phyloP scores from a whole-genome alignment of 768 basidiomycete genomes.

The Pilatotrama ljubarskyi region DNA sequence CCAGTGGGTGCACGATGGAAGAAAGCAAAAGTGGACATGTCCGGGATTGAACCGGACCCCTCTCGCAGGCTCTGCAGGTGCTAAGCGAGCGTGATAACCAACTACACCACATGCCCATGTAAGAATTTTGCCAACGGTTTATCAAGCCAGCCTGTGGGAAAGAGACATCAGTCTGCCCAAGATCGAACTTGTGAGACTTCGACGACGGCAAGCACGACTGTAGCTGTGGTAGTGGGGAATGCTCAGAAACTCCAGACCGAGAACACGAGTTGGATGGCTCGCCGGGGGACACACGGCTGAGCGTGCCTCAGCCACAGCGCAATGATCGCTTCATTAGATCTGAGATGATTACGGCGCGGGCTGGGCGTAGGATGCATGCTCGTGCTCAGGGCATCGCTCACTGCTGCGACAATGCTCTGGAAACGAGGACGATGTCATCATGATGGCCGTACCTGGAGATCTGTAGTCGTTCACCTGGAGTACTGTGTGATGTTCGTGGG shows the following conservation, averaged over 20 bases:
- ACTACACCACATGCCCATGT: conserved; percentile 22
- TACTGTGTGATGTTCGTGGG: neutral
- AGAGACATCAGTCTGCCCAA: too few species aligned
- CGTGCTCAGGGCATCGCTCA: neutral
- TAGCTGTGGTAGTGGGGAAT: too few species aligned
- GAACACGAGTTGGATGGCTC: neutral
- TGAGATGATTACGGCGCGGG: conserved; percentile 5
- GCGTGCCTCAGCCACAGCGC: conserved; percentile 20
- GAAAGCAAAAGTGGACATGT: conserved; percentile 7
- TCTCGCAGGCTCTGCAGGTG: conserved; percentile 12
- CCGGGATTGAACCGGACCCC: conserved; percentile 22
- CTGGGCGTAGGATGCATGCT: neutral
- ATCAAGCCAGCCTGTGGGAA: neutral
- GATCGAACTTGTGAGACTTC: too few species aligned
- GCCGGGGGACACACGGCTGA: neutral
- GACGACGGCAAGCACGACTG: too few species aligned
- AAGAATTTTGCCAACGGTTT: neutral
- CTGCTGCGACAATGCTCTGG: neutral
- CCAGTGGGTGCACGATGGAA: too few species aligned
- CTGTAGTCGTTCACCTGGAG: neutral
- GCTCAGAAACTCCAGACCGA: neutral
- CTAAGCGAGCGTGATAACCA: conserved; percentile 25
- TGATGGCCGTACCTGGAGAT: neutral
- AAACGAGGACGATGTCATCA: conserved; percentile 7
- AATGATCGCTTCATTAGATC: neutral